phyloP scores from a whole-genome alignment of 2,329 filamentous ascomycete genomes.

The Talaromyces pinophilus region DNA sequence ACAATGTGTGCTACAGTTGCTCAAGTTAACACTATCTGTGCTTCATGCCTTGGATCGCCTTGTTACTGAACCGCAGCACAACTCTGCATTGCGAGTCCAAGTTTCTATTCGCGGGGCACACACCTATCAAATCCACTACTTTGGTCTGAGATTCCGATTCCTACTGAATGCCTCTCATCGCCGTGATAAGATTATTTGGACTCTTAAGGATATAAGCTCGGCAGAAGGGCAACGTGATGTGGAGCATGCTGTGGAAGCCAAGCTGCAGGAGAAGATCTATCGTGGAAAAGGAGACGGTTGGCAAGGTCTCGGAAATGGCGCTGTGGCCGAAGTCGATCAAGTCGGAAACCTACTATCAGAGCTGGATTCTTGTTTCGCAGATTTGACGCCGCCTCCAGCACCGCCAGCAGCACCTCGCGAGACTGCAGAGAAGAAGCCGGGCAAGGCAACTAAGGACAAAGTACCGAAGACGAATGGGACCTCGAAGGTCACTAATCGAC shows the following conservation, averaged over 20 bases:
- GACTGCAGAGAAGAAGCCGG: conserved; percentile 1
- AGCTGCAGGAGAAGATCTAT: conserved; percentile 38
- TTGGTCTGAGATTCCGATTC: conserved; percentile 36
- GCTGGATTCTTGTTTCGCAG: conserved; percentile 35
- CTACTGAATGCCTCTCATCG: conserved; percentile 33
- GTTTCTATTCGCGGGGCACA: conserved; percentile 41
- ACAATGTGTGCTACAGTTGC: conserved; percentile 34
- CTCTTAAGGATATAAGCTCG: conserved; percentile 35
- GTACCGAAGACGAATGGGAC: conserved; percentile 12
- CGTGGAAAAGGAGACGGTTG: conserved; percentile 42
- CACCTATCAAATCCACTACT: conserved; percentile 40
- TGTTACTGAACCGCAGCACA: conserved; percentile 30
- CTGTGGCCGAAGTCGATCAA: conserved; percentile 36
- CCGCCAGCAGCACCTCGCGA: background rate
- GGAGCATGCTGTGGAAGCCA: conserved; percentile 27
- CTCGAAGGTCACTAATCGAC: conserved; percentile 19
- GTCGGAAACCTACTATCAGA: conserved; percentile 37
- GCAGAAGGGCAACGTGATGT: conserved; percentile 25
- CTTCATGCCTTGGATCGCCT: conserved; percentile 41
- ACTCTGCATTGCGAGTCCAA: conserved; percentile 32
- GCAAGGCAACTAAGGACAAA: conserved; percentile 7
- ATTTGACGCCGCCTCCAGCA: conserved; percentile 15
- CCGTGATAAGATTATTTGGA: conserved; percentile 37
- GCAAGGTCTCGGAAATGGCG: conserved; percentile 43
- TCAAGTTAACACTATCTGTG: conserved; percentile 42